Evolutionary conservation across 129 eudicot species (phyloP).

Genomic region (Escallonia rubra): DNA sequence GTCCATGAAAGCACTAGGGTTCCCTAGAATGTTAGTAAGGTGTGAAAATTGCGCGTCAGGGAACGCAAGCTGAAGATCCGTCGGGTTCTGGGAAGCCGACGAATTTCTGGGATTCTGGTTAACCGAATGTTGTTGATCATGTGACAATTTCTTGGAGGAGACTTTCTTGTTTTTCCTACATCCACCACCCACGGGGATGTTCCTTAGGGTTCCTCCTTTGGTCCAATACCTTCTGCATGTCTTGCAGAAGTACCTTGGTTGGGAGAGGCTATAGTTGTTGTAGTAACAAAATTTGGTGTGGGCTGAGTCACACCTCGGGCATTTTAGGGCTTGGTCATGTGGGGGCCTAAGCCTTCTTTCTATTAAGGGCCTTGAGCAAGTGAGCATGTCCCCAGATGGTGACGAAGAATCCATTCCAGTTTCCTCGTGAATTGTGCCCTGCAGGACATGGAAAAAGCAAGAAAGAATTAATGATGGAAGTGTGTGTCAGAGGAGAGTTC

Average conservation of each 20-base stretch:
- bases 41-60: conserved; percentile 46
- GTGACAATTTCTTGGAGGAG: conserved; percentile 48
- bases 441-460: neutral
- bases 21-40: conserved; percentile 15
- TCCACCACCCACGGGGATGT: conserved; percentile 99
- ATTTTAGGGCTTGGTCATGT: conserved; percentile 77
- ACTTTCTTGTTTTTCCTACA: conserved; percentile 77
- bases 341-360: conserved; percentile 79
- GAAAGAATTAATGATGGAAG: neutral
- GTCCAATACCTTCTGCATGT: conserved; percentile 97
- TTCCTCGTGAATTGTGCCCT: conserved; percentile 76
- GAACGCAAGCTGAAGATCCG: conserved; percentile 60
- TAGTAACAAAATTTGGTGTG: conserved; percentile 98
- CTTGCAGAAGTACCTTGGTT: conserved; percentile 92
- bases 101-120: conserved; percentile 8
- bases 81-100: conserved; percentile 31
- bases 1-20: conserved; percentile 30
- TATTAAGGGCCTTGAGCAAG: conserved; percentile 69
- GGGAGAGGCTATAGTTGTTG: conserved; percentile 95
- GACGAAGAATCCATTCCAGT: conserved; percentile 64
- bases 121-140: conserved; percentile 4
- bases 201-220: conserved; percentile 86
- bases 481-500: conserved; percentile 14
- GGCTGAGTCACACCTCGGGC: conserved; percentile 88
- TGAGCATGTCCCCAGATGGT: conserved; percentile 56